Percentiles rank a stretch among this genome's conserved stretches.
These are phyloP conservation scores for Lachnellula arida DNA, from an alignment of 2,329 filamentous ascomycete species.

Conservation along the genomic window DNA sequence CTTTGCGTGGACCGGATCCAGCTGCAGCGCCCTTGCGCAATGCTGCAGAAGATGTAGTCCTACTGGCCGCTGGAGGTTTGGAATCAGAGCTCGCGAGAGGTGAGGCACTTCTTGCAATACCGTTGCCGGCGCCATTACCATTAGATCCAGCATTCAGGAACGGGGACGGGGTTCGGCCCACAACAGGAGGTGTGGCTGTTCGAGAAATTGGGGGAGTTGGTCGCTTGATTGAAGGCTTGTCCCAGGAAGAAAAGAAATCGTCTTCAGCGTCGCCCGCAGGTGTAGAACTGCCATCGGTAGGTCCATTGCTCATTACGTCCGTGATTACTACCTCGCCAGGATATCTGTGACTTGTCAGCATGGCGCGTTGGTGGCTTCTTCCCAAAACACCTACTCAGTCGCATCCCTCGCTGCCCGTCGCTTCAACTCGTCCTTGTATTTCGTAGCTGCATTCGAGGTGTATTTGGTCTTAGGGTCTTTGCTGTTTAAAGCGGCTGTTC, in stretches of 20 bases:
- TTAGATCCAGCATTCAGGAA: conserved; percentile 65
- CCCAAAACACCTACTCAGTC: conserved; percentile 60
- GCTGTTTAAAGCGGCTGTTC: conserved; percentile 87
- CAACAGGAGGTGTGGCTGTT: conserved; percentile 76
- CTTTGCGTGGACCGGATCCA: conserved; percentile 65
- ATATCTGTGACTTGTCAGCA: conserved; percentile 51
- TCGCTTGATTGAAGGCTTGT: conserved; percentile 94
- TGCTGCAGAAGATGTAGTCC: conserved; percentile 73
- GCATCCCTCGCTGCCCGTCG: conserved; percentile 78
- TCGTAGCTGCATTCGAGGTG: conserved; percentile 83
- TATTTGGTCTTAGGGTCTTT: conserved; percentile 98
- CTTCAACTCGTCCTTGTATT: conserved; percentile 97
- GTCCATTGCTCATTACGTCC: conserved; percentile 58
- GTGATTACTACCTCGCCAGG: conserved; percentile 81
- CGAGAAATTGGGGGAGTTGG: conserved; percentile 91
- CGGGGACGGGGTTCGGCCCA: conserved; percentile 80
- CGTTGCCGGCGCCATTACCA: conserved; percentile 64
- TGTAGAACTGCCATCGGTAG: conserved; percentile 63
- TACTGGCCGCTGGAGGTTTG: conserved; percentile 56
- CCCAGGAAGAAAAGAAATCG: conserved; percentile 99
- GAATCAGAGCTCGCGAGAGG: conserved; percentile 65
- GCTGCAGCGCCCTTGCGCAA: conserved; percentile 67
- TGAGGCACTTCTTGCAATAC: conserved; percentile 72
- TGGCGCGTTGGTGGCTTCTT: not conserved
- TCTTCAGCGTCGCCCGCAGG: conserved; percentile 79